Base-by-base conservation (phyloP, 192 early-diverging fungal genomes). In the Backusella mclennaniae region DNA sequence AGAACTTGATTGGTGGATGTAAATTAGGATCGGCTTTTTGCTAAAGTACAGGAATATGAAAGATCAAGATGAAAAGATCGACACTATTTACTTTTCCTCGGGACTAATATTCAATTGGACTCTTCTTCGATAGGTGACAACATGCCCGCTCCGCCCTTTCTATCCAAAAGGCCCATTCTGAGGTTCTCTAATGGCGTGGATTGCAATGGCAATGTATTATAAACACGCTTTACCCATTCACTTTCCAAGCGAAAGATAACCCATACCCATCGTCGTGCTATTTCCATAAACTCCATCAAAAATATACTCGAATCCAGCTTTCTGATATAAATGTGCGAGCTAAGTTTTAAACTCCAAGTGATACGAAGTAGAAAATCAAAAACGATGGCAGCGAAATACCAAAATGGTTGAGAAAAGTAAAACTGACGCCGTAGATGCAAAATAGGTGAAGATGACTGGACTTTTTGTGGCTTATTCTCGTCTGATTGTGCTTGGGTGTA, bases 191-290 rank as follows among this genome's bases (percentile, higher is more conserved):
- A 44, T 11, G 33, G 33, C n/a, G 67, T 15, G 15, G 67, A 35
- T 35, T 33, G 29, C 4, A 63, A 26, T 6, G 80, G 80, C 21
- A 81, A 36, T 23, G 39, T 21, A 66, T 39, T 49, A 36, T 79
- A 73, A 2, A 67, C 42, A 31, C 77, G 77, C 35, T 87, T 87
- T 19, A 93, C 89, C 88, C 89, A 92, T 73, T 94, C 95, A 36
- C 89, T 83, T 82, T 99, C 98, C 35, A 98, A 79, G 36, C 97
- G 84, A 79, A 99, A 93, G 70, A 97, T 93, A 0, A 96, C 92
- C 98, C 98, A 99, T 66, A 97, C 85, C 93, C 96, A 98, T 44
- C 97, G 86, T 39, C 97, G 79, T 26, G 92, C 74, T 8, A 99
- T 87, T 82, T 98, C 97, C 5, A 97, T 77, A 17, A 89, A 76